Evolutionary conservation across 805 yeast species (phyloP).

Genomic region (Starmerella vaccinii): DNA sequence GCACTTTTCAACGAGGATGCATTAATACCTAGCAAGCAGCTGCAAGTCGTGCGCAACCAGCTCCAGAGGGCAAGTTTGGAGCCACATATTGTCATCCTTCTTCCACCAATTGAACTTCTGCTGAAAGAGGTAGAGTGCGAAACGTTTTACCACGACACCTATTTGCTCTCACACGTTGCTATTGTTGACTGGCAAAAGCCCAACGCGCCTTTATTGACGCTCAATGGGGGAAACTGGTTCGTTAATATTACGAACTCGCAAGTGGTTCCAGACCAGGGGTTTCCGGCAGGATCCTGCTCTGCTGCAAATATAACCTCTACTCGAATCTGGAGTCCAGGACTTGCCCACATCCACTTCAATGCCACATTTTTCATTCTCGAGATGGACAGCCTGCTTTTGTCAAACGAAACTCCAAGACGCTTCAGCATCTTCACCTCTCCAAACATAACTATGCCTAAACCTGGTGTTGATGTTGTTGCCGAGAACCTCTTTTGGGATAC

Average conservation of each 20-base stretch:
- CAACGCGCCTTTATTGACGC: neutral
- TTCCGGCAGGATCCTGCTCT: neutral
- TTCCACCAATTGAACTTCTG: conserved; percentile 17
- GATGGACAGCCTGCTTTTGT: conserved; percentile 5
- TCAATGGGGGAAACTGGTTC: conserved; percentile 13
- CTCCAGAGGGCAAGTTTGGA: neutral
- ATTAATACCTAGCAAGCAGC: conserved; percentile 19
- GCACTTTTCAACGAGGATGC: conserved; percentile 21
- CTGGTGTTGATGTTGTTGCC: neutral
- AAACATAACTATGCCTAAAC: neutral
- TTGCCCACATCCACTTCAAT: neutral
- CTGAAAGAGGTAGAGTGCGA: conserved; percentile 8
- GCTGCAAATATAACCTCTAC: neutral
- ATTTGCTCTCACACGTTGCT: conserved; percentile 22
- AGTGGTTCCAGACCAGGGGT: conserved; percentile 10
- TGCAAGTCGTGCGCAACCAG: conserved; percentile 7
- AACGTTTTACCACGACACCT: conserved; percentile 18
- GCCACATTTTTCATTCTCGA: conserved; percentile 13
- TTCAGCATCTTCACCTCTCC: conserved; percentile 10
- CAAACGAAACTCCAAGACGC: neutral
- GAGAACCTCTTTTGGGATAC: neutral
- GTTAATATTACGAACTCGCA: neutral
- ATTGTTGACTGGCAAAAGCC: neutral
- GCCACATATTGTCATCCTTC: conserved; percentile 15
- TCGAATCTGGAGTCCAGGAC: conserved; percentile 16